phyloP scores from a whole-genome alignment of 331 rosid genomes.

The Pyrus hybrid region DNA sequence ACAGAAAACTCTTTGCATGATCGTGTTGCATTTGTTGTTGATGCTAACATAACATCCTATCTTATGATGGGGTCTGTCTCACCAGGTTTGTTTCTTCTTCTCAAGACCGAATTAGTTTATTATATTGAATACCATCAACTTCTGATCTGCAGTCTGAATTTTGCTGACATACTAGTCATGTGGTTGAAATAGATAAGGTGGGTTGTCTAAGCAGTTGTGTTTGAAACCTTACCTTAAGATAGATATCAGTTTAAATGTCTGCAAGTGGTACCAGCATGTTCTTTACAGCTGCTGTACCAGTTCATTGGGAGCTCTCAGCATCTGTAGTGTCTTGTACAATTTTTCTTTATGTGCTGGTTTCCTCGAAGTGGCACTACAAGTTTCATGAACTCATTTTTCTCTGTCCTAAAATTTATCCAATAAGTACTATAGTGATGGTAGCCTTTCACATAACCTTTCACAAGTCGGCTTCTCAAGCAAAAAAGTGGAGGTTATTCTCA shows the following conservation, averaged over 20 bases:
- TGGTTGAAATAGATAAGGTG: not conserved
- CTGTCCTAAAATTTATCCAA: not conserved
- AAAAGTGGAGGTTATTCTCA: not conserved
- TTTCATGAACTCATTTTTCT: not conserved
- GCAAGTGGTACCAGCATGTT: not conserved
- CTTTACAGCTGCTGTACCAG: not conserved
- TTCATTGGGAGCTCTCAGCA: not conserved
- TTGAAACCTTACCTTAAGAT: not conserved
- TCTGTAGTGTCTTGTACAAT: not conserved
- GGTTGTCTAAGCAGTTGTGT: not conserved
- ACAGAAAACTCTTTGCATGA: constrained; percentile 51
- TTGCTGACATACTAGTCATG: not conserved
- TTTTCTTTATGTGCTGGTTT: not conserved
- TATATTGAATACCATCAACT: not conserved
- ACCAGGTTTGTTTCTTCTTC: constrained; percentile 62
- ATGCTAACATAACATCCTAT: constrained; percentile 96
- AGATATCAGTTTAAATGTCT: not conserved
- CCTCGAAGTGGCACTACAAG: not conserved
- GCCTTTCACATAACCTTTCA: not conserved
- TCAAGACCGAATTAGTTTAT: not conserved
- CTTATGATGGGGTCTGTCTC: constrained; percentile 99
- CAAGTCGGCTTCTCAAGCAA: not conserved
- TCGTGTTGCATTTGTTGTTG: constrained; percentile 92
- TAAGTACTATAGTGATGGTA: not conserved
- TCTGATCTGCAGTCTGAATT: not conserved